Evolutionary conservation across 1,139 yeast genomes (phyloP), one percentile per base, ranked within the genome.

Genomic region (Saccharomyces hybrid): DNA sequence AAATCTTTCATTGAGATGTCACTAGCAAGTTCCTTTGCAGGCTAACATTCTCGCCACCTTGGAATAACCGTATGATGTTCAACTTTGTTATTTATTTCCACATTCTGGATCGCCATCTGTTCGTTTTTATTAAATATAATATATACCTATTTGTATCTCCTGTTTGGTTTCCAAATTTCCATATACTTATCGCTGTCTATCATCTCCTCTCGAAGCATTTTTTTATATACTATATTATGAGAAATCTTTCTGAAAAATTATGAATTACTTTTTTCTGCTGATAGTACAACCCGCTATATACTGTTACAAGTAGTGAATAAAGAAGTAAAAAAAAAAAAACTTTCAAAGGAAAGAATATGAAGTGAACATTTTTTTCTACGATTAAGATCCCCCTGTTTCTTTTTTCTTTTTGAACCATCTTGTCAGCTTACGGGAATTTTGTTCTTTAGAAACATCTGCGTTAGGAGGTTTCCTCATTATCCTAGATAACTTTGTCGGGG

Each of bases 1-100:
- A 51, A 51, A 41, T 51, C 53, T 9, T 47, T 47, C 42, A 51
- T 51, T 20, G 53, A 51, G 23, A 16, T 47, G 31, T 51, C 53
- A 8, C 28, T 51, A 32, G 53, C 26, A 41, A 51, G 28, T 13
- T 51, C 53, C 27, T 51, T 51, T 42, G 50, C 51, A 48, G 26
- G 20, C 16, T 23, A 41, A 11, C 26, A 48, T 23, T 7, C 14
- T 11, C 44, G 11, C 20, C 44, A 38, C 16, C 7, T 23, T 38
- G 41, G 14, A 32, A 48, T 29, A 48, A 23, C 27, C 20, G 7
- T 11, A 38, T 26, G 23, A 48, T 25, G 38, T n/a, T 5, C 20
- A 46, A 7, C 5, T 13, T 16, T 28, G 14, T 25, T 26, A 46
- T 28, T 46, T 46, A 46, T 28, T 23, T 6, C 28, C 25, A 13